phyloP scores from a whole-genome alignment of 2,329 filamentous ascomycete genomes.

The Beauveria sp. region DNA sequence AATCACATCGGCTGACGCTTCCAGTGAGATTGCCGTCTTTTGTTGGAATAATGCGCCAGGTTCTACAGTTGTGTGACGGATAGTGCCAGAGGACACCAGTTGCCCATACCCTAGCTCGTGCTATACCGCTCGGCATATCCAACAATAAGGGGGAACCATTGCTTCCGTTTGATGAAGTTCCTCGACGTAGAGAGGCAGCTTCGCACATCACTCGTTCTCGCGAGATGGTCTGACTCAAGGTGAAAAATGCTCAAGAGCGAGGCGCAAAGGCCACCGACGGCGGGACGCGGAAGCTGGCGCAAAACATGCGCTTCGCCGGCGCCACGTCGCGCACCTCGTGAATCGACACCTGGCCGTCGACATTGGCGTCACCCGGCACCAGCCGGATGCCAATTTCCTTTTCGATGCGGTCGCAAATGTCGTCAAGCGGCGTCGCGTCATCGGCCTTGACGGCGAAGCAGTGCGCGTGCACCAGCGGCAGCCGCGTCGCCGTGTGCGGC shows the following conservation, averaged over 20 bases:
- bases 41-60: not conserved
- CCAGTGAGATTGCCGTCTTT: not conserved
- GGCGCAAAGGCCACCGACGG: conserved; percentile 69
- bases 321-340: conserved; percentile 78
- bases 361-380: conserved; percentile 35
- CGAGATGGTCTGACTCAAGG: too few species aligned
- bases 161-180: too few species aligned
- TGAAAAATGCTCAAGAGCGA: conserved; percentile 13
- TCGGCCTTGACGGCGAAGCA: conserved; percentile 83
- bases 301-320: conserved; percentile 94
- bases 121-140: not conserved
- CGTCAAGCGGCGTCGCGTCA: conserved; percentile 56
- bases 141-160: not conserved
- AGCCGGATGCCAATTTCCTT: conserved; percentile 34
- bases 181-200: too few species aligned
- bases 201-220: too few species aligned
- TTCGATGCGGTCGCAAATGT: conserved; percentile 35
- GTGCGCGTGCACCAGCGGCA: conserved; percentile 89
- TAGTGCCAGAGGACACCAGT: not conserved
- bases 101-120: not conserved
- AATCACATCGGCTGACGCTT: not conserved
- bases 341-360: conserved; percentile 45
- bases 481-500: conserved; percentile 46
- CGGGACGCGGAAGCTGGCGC: conserved; percentile 83
- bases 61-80: not conserved